Evolutionary conservation across 176 grass and related monocot genomes (phyloP).

Genomic region (bread wheat (Triticum aestivum)): IWGSC_CS_RefSeq_v2.1 NC_057794.1:166460237-166460736

Average conservation of each 20-base stretch:
- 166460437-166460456: background rate
- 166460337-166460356: background rate
- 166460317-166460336: background rate
- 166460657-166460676: background rate
- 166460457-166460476: slow-evolving; percentile 20
- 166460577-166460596: background rate
- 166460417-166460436: background rate
- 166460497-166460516: no score
- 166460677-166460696: slow-evolving; percentile 24
- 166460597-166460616: slow-evolving; percentile 16
- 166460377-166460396: slow-evolving; percentile 16
- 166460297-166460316: slow-evolving; percentile 3
- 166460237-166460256: slow-evolving; percentile 16
- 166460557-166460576: background rate
- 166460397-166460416: slow-evolving; percentile 10
- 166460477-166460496: no score
- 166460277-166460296: no score
- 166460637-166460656: background rate
- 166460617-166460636: slow-evolving; percentile 9
- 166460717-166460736: slow-evolving; percentile 93
- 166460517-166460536: slow-evolving; percentile 2
- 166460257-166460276: background rate
- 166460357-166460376: background rate
- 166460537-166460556: background rate
- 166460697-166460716: slow-evolving; percentile 93